Base-by-base conservation (phyloP, 768 basidiomycete genomes). In the Porphyrellus cyaneotinctus region DNA sequence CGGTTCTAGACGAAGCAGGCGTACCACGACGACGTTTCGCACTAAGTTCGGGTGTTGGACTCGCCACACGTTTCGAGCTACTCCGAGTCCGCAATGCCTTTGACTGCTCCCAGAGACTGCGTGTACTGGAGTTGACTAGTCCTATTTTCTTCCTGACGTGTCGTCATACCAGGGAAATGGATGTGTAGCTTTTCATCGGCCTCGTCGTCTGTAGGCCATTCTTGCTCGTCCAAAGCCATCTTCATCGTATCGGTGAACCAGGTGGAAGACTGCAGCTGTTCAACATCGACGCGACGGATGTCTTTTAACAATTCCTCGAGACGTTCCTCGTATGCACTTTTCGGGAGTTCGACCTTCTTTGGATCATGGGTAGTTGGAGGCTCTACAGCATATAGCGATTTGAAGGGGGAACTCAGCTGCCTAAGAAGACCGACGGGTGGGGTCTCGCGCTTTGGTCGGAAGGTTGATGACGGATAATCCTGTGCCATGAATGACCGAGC, bases 1-100 rank as follows among this genome's bases (percentile, higher is more conserved):
- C n/a, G n/a, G n/a, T n/a, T n/a, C 18, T 69, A 37, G 36, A 37
- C 15, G n/a, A 15, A 37, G 17, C 36, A 17, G 36, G n/a, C 17
- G 36, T 17, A n/a, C 36, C 17, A 37, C 36, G 36, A 17, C 36
- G 36, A 37, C 36, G 36, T 17, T 37, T 37, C n/a, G 36, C 14
- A 18, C 36, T 37, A 8, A n/a, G 18, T 17, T 37, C 36, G 9
- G 36, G 36, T 8, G 8, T 37, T 4, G 36, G 36, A 10, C 36
- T 31, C 15, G 36, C 36, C 36, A 8, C 36, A 18, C 36, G 36
- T 10, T 37, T 37, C n/a, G 36, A 37, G n/a, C 36, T 37, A n/a
- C 36, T 18, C n/a, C n/a, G n/a, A 31, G 30, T 31, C 7, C 30
- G 30, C 36, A 37, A 17, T 9, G 17, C 17, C 17, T 37, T 37